Evolutionary conservation across 1,284 basidiomycete genomes (phyloP).

Genomic region (Grifola frondosa): DNA sequence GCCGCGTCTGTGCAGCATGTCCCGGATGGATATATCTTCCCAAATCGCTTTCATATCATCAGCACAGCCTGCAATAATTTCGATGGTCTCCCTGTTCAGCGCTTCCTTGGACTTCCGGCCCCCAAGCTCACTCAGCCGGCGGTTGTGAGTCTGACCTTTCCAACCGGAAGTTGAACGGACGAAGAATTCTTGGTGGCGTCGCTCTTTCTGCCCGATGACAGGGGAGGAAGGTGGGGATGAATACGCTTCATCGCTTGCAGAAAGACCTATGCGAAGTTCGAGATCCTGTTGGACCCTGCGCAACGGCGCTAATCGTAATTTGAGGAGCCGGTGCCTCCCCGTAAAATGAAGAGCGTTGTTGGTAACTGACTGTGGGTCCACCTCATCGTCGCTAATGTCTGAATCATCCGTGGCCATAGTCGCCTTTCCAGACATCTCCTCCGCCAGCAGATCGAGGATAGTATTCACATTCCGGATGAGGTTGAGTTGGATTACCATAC

Average conservation of each 20-base stretch:
- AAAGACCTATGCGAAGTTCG: constrained; percentile 58
- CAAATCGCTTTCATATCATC: constrained; percentile 63
- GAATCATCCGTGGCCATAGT: constrained; percentile 11
- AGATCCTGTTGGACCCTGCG: constrained; percentile 41
- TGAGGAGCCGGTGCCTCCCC: constrained; percentile 59
- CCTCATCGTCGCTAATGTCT: constrained; percentile 35
- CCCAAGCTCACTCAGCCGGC: too few species aligned
- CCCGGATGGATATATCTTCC: constrained; percentile 52
- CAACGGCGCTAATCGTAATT: constrained; percentile 49
- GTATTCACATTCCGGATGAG: constrained; percentile 66
- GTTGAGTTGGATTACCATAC: constrained; percentile 72
- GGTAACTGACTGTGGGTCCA: constrained; percentile 1
- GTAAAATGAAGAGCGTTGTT: too few species aligned
- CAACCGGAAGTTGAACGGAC: too few species aligned
- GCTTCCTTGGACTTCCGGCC: constrained; percentile 39
- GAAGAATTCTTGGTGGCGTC: constrained; percentile 38
- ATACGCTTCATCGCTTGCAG: constrained; percentile 42
- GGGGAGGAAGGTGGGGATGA: constrained; percentile 31
- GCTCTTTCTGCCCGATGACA: constrained; percentile 13
- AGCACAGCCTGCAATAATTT: constrained; percentile 54
- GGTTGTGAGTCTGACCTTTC: too few species aligned
- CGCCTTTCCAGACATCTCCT: constrained; percentile 46
- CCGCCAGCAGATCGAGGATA: constrained; percentile 55
- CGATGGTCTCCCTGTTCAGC: constrained; percentile 43
- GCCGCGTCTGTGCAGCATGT: constrained; percentile 47